phyloP scores from a whole-genome alignment of 495 filamentous ascomycete genomes.

The Neurospora sp. region DNA sequence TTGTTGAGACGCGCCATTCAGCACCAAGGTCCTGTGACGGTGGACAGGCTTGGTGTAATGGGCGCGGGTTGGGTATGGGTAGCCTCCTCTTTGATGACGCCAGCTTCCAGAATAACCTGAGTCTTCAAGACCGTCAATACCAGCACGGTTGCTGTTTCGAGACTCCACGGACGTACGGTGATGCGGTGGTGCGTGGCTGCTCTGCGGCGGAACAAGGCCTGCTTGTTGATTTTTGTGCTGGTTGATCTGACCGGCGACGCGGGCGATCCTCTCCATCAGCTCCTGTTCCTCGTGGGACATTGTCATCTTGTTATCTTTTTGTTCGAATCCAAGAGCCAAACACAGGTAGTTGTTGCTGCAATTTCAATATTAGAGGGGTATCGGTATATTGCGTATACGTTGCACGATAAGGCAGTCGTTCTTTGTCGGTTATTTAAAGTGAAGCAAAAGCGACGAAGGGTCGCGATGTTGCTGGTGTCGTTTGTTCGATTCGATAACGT shows the following conservation, averaged over 20 bases:
- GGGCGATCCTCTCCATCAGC: conserved; percentile 63
- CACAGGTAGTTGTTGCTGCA: neutral
- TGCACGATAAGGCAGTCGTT: neutral
- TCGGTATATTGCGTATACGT: neutral
- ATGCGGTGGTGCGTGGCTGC: conserved; percentile 2
- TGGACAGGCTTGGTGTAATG: conserved; percentile 41
- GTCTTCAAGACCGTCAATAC: conserved; percentile 15
- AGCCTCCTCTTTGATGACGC: conserved; percentile 22
- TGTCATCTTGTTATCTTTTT: conserved; percentile 9
- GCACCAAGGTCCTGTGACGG: conserved; percentile 61
- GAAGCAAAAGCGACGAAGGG: neutral
- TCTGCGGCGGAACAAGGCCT: conserved; percentile 12
- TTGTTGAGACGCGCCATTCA: conserved; percentile 42
- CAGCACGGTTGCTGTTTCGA: neutral
- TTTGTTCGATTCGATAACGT: neutral
- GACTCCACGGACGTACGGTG: conserved; percentile 14
- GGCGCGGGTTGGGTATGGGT: conserved; percentile 30
- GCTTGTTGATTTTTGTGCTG: conserved; percentile 60
- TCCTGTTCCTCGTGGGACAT: conserved; percentile 70
- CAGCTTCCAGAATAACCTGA: conserved; percentile 12
- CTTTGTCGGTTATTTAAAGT: neutral
- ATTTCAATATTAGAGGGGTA: neutral
- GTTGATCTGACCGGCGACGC: conserved; percentile 74
- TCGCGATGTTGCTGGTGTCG: neutral
- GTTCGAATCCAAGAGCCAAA: conserved; percentile 3